Conservation (phyloP, 352 stramenopile genomes). For the Peronospora farinosa region DNA sequence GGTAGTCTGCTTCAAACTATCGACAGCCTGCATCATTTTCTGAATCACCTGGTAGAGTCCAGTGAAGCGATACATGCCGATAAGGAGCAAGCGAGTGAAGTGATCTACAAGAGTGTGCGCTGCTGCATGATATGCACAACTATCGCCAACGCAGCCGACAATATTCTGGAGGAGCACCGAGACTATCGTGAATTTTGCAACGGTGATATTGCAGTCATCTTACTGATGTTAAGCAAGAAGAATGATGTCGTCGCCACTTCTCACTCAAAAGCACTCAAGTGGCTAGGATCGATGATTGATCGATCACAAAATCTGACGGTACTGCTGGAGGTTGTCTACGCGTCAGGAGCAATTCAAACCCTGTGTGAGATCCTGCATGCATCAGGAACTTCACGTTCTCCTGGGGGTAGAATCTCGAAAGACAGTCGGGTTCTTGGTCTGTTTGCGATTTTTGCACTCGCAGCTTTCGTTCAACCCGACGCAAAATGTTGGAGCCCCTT, state of each 20-base stretch:
- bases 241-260: conserved; percentile 20
- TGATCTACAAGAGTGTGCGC: conserved; percentile 52
- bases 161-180: conserved; percentile 4
- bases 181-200: conserved; percentile 46
- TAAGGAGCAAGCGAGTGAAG: conserved; percentile 26
- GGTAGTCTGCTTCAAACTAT: conserved; percentile 13
- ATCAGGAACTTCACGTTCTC: conserved; percentile 41
- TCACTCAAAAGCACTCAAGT: conserved; percentile 66
- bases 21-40: conserved; percentile 25
- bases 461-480: conserved; percentile 66
- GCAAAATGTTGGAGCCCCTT: conserved; percentile 46
- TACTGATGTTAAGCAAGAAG: conserved; percentile 34
- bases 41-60: conserved; percentile 17
- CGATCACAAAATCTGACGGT: conserved; percentile 43
- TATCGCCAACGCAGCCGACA: conserved; percentile 35
- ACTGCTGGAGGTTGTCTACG: conserved; percentile 50
- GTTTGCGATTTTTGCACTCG: conserved; percentile 61
- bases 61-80: conserved; percentile 2
- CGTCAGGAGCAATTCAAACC: conserved; percentile 54
- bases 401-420: conserved; percentile 43
- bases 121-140: conserved; percentile 60
- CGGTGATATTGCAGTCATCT: conserved; percentile 41
- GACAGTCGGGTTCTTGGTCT: conserved; percentile 38
- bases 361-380: conserved; percentile 51
- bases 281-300: conserved; percentile 73